Conservation (phyloP, 495 filamentous ascomycete genomes). For the Aspergillus ellipticus region DNA sequence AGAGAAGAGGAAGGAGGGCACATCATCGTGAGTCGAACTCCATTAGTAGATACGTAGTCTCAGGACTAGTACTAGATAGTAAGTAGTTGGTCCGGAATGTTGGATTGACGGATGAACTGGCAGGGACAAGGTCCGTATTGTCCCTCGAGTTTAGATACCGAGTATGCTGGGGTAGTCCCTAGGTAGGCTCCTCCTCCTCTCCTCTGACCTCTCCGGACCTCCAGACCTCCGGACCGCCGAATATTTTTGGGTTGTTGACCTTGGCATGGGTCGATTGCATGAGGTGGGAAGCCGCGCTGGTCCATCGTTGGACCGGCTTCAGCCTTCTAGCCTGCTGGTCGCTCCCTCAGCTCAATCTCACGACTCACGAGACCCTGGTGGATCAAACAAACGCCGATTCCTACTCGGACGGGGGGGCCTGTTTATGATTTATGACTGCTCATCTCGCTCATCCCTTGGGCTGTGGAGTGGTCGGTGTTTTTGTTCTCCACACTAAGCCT, state of each 20-base stretch:
- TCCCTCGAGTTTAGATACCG: background rate
- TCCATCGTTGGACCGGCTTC: background rate
- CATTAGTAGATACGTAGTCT: no score
- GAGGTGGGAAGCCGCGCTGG: background rate
- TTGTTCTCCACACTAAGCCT: slow-evolving; percentile 13
- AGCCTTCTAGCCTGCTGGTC: background rate
- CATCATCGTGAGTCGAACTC: background rate
- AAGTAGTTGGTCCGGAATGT: background rate
- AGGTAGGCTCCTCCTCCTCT: background rate
- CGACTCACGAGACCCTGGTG: slow-evolving; percentile 20
- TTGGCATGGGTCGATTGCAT: background rate
- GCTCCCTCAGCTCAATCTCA: no score
- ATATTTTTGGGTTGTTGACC: background rate
- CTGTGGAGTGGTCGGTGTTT: slow-evolving; percentile 11
- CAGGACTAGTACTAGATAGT: no score
- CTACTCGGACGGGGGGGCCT: slow-evolving; percentile 9
- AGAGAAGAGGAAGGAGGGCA: slow-evolving; percentile 1
- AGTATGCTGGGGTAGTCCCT: background rate
- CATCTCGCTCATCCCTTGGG: slow-evolving; percentile 10
- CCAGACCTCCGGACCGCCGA: background rate
- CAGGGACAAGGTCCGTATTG: background rate
- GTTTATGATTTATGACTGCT: slow-evolving; percentile 20
- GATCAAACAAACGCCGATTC: slow-evolving; percentile 13
- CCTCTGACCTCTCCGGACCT: background rate
- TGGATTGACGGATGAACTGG: background rate